Evolutionary conservation across 768 basidiomycete genomes (phyloP).

Genomic region (Lactarius pseudohatsudake): DNA sequence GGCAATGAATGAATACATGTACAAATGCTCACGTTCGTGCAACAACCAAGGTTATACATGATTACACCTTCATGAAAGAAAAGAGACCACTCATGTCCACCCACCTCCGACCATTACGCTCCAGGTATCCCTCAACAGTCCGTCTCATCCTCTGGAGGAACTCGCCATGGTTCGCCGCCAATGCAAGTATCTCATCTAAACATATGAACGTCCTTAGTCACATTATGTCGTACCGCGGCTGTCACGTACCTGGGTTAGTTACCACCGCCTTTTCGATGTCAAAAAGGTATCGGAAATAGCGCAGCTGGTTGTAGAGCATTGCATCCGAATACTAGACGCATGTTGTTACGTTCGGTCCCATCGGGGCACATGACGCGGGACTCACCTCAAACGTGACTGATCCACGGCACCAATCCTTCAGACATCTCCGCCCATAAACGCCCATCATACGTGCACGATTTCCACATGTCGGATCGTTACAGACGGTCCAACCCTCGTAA

Average conservation of each 20-base stretch:
- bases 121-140: constrained; percentile 77
- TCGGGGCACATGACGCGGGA: constrained; percentile 15
- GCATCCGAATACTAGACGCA: constrained; percentile 72
- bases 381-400: constrained; percentile 73
- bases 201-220: not conserved
- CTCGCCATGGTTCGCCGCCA: constrained; percentile 49
- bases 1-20: constrained; percentile 14
- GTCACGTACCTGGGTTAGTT: constrained; percentile 45
- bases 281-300: constrained; percentile 81
- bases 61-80: constrained; percentile 70
- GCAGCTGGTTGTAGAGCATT: constrained; percentile 85
- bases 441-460: constrained; percentile 90
- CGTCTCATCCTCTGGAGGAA: constrained; percentile 53
- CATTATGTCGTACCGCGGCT: constrained; percentile 37
- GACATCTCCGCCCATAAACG: constrained; percentile 84
- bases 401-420: constrained; percentile 67
- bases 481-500: constrained; percentile 87
- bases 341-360: constrained; percentile 13
- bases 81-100: constrained; percentile 81
- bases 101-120: constrained; percentile 86
- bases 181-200: constrained; percentile 55
- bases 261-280: constrained; percentile 63
- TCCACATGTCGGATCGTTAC: constrained; percentile 83
- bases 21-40: constrained; percentile 11
- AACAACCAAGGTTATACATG: constrained; percentile 9